These are phyloP conservation scores for Fusarium sp. DNA, from an alignment of 2,329 filamentous ascomycete species.

Conservation along the genomic window DNA sequence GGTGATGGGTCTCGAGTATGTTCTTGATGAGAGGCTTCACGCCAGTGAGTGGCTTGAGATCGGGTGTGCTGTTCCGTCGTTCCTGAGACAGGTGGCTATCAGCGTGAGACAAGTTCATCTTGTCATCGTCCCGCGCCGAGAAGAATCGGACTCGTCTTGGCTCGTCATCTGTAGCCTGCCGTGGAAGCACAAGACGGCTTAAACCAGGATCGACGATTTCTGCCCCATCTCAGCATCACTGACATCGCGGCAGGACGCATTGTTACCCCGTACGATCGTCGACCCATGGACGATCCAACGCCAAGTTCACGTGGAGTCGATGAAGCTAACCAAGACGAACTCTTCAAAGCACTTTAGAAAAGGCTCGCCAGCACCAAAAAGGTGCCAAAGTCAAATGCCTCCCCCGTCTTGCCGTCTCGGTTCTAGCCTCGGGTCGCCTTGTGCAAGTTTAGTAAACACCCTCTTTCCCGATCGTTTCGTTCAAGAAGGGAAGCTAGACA, in stretches of 20 bases:
- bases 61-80: constrained; percentile 4
- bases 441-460: constrained; percentile 8
- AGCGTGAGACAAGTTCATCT: constrained; percentile 6
- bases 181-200: background rate
- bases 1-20: constrained; percentile 15
- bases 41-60: constrained; percentile 11
- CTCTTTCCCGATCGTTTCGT: constrained; percentile 1
- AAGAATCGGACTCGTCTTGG: background rate
- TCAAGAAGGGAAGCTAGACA: constrained; percentile 15
- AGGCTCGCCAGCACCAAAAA: background rate
- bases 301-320: constrained; percentile 27
- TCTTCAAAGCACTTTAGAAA: background rate
- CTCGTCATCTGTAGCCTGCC: constrained; percentile 4
- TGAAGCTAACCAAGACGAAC: constrained; percentile 13
- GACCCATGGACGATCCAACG: constrained; percentile 10
- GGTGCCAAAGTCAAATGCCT: constrained; percentile 34
- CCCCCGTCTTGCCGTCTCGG: constrained; percentile 30
- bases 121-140: background rate
- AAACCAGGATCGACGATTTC: constrained; percentile 19
- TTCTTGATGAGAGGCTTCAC: constrained; percentile 22
- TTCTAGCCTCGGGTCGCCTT: constrained; percentile 5
- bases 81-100: constrained; percentile 21
- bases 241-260: constrained; percentile 5
- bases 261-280: constrained; percentile 8
- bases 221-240: background rate